These are phyloP conservation scores for Globisporangium orthogonon DNA, from an alignment of 352 stramenopile genomes.

Conservation along the genomic window DNA sequence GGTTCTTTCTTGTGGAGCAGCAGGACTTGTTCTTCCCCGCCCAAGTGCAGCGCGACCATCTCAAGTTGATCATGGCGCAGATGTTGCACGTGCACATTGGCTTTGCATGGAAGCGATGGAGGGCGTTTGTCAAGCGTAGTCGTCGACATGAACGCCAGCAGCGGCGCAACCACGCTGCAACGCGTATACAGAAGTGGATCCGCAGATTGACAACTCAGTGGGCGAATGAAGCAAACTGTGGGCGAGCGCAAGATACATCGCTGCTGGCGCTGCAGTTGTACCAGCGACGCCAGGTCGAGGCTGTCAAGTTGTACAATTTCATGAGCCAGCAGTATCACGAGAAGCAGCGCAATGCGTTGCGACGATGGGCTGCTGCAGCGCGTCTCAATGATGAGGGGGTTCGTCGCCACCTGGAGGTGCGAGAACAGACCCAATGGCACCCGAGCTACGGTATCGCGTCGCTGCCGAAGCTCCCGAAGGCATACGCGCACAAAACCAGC, in stretches of 20 bases:
- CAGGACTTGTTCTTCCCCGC: constrained; percentile 35
- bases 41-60: constrained; percentile 24
- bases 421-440: constrained; percentile 37
- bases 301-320: constrained; percentile 37
- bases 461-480: constrained; percentile 42
- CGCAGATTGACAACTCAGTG: constrained; percentile 17
- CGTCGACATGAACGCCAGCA: constrained; percentile 27
- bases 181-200: constrained; percentile 38
- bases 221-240: background rate
- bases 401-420: constrained; percentile 12
- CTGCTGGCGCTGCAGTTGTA: constrained; percentile 39
- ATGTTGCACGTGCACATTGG: constrained; percentile 57
- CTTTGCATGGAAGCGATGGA: constrained; percentile 55
- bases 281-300: constrained; percentile 30
- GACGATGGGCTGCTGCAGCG: constrained; percentile 18
- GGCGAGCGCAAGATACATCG: constrained; percentile 15
- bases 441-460: constrained; percentile 54
- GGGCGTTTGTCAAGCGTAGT: constrained; percentile 28
- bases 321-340: constrained; percentile 24
- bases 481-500: constrained; percentile 22
- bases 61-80: constrained; percentile 43
- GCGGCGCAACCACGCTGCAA: constrained; percentile 15
- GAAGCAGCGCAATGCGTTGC: constrained; percentile 20
- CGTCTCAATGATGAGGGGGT: constrained; percentile 10
- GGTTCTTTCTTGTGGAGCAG: constrained; percentile 47